Evolutionary conservation across 176 grass and related monocot species (phyloP).

Genomic region (Canna indica): DNA sequence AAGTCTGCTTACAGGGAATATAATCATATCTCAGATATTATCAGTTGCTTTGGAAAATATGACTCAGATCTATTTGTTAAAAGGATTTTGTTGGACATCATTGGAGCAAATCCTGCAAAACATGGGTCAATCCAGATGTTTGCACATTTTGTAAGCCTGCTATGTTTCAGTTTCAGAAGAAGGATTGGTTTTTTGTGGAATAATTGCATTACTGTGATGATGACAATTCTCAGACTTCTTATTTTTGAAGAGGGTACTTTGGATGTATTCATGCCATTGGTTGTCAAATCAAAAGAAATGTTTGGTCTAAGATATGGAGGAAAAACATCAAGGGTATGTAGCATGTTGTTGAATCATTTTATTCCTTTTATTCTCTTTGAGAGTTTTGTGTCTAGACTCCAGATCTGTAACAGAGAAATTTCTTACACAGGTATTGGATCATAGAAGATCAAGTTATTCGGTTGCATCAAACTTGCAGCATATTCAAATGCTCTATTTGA

Average conservation of each 20-base stretch:
- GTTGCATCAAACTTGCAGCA: constrained; percentile 26
- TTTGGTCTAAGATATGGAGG: not conserved
- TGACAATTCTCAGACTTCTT: constrained; percentile 39
- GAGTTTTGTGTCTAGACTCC: no score
- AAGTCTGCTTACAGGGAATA: not conserved
- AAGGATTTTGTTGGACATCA: constrained; percentile 21
- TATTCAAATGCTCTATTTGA: constrained; percentile 17
- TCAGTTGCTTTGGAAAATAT: constrained; percentile 14
- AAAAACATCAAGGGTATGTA: constrained; percentile 14
- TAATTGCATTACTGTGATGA: constrained; percentile 55
- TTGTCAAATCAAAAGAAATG: constrained; percentile 19
- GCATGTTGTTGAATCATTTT: not conserved
- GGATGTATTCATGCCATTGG: constrained; percentile 14
- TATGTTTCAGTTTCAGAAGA: constrained; percentile 30
- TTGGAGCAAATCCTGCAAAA: constrained; percentile 7
- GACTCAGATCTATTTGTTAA: constrained; percentile 23
- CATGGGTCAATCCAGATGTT: constrained; percentile 27
- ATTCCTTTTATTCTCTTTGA: no score
- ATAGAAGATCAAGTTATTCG: constrained; percentile 12
- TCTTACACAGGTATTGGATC: constrained; percentile 12
- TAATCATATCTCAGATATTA: not conserved
- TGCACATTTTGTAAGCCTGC: constrained; percentile 45
- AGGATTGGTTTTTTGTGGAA: constrained; percentile 44
- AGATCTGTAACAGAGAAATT: not conserved
- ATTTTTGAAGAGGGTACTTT: constrained; percentile 27